Percentiles rank a stretch among this genome's conserved stretches.
These are phyloP conservation scores for Bisporella sp. DNA, from an alignment of 2,329 filamentous ascomycete species.

Conservation along the genomic window DNA sequence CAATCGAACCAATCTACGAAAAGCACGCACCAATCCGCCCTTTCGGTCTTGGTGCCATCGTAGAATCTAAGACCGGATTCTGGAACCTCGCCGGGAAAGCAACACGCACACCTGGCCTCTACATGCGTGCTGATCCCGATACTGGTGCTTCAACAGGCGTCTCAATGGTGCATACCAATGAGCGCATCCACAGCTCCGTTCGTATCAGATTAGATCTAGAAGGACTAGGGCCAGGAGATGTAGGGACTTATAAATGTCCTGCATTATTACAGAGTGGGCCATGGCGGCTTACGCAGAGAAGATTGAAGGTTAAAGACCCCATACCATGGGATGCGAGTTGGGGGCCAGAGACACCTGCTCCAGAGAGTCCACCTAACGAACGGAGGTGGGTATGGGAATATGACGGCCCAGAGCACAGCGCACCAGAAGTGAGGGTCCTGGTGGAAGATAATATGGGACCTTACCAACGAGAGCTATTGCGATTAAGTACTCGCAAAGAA, in stretches of 20 bases:
- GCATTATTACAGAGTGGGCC: slow-evolving; percentile 25
- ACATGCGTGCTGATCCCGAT: slow-evolving; percentile 31
- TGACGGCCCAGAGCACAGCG: slow-evolving; percentile 34
- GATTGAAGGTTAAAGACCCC: slow-evolving; percentile 20
- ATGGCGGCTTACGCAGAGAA: slow-evolving; percentile 19
- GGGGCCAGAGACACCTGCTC: slow-evolving; percentile 20
- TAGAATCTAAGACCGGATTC: slow-evolving; percentile 23
- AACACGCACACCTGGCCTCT: slow-evolving; percentile 29
- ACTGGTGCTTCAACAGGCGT: slow-evolving; percentile 30
- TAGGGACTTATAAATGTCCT: slow-evolving; percentile 37
- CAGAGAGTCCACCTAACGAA: slow-evolving; percentile 24
- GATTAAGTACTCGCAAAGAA: too few species aligned
- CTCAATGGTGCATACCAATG: slow-evolving; percentile 31
- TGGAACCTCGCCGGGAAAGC: slow-evolving; percentile 38
- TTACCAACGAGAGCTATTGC: slow-evolving; percentile 35
- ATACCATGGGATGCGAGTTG: slow-evolving; percentile 29
- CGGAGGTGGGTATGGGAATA: slow-evolving; percentile 50
- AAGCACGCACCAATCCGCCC: slow-evolving; percentile 36
- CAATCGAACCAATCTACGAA: slow-evolving; percentile 39
- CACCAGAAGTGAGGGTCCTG: slow-evolving; percentile 36
- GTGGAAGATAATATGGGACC: slow-evolving; percentile 47
- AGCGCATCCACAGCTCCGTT: slow-evolving; percentile 31
- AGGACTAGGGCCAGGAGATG: slow-evolving; percentile 30
- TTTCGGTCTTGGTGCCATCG: slow-evolving; percentile 29
- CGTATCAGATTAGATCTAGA: slow-evolving; percentile 28